Evolutionary conservation across 1,284 basidiomycete species (phyloP), one percentile per base, ranked within the genome.

Genomic region (Boletellus sp.): DNA sequence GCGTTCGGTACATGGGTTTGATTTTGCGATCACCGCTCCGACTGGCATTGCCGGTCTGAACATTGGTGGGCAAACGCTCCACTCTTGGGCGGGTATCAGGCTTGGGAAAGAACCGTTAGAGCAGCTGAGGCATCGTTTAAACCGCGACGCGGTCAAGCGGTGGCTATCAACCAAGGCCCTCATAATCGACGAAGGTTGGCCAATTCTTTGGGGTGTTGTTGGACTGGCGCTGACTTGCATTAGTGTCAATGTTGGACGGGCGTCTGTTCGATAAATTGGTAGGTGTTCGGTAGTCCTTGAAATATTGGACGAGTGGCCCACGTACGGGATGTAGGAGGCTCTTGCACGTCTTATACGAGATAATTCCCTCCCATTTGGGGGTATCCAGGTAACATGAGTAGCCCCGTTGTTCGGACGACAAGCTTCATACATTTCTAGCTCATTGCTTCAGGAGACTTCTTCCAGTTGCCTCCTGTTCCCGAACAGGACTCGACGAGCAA

Each of bases 11-110:
- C 59, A 69, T 24, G 70, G 71, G 0, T 78, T 82, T 51, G 76
- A 78, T 3, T 75, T 91, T 11, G 86, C 83, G 1, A 75, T 91
- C 45, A 91, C 89, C 0, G 89, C 89, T 12, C 86, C 86, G 4
- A 91, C 89, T 4, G 89, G 89, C 50, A 87, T 91, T 54, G 89
- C 89, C 0, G 88, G 83, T 0, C 82, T 86, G 67, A 89, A 91
- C 60, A 85, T 91, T 51, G 89, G 88, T 3, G 89, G 89, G 36
- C 76, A 81, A 36, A 91, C 89, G 0, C 73, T 91, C 21, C 88
- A 91, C 63, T 87, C 85, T 10, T 91, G 89, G 66, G 83, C 85
- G 15, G 78, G 89, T 0, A 81, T 89, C 39, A 82, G 88, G 0
- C 68, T 89, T 3, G 89, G 84, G 0, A 71, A 74, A 8, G 87